These are phyloP conservation scores for Rhodosporidiobolus odoratus DNA, from an alignment of 768 basidiomycete species.

Conservation along the genomic window DNA sequence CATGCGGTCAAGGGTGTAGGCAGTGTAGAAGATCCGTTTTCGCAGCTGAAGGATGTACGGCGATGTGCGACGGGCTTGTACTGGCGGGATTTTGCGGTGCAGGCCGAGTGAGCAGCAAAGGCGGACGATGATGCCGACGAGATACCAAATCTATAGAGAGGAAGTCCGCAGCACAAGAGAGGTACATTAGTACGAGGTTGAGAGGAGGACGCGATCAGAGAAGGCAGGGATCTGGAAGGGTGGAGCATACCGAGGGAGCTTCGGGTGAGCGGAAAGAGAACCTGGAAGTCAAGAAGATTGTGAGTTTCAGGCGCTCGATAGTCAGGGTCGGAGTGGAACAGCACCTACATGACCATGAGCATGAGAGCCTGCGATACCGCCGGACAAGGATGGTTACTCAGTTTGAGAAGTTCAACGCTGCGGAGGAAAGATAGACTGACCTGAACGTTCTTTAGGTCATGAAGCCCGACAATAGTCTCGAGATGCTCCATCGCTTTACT, in stretches of 20 bases:
- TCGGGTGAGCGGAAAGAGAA: neutral
- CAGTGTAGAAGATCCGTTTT: conserved; percentile 43
- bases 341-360: conserved; percentile 37
- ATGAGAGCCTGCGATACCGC: conserved; percentile 26
- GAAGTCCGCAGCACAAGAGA: neutral
- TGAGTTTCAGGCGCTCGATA: neutral
- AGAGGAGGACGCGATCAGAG: no score
- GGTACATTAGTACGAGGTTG: neutral
- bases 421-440: neutral
- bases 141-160: conserved; percentile 39
- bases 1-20: conserved; percentile 40
- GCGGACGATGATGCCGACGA: conserved; percentile 41
- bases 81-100: conserved; percentile 27
- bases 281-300: conserved; percentile 12
- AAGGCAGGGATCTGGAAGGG: no score
- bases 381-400: neutral
- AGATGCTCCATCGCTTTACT: conserved; percentile 43
- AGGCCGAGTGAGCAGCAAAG: conserved; percentile 41
- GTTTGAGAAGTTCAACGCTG: neutral
- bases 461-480: conserved; percentile 42
- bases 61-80: conserved; percentile 3
- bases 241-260: conserved; percentile 6
- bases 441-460: conserved; percentile 43
- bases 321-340: neutral
- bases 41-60: conserved; percentile 35